Percentiles rank a stretch among this genome's conserved stretches.
These are phyloP conservation scores for Rauvolfia tetraphylla DNA, from an alignment of 257 asterid genomes.

Conservation along the genomic window DNA sequence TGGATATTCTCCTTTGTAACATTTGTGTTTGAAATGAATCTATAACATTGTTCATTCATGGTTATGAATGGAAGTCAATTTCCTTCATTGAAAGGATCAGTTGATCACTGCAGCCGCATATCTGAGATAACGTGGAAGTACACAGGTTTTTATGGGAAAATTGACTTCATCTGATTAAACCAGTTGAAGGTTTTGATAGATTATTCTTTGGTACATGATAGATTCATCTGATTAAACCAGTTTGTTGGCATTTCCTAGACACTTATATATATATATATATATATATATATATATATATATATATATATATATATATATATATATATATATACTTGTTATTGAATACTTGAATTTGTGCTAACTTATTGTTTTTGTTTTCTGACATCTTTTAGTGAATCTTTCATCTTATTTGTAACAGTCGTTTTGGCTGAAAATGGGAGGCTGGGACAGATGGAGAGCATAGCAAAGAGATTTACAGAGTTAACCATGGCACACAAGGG, in stretches of 20 bases:
- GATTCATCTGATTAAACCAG: neutral
- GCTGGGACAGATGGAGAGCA: slow-evolving; percentile 53
- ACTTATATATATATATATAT: no score
- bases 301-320: no score
- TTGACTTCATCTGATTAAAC: no score
- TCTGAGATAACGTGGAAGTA: neutral
- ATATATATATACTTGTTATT: no score
- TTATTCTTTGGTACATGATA: neutral
- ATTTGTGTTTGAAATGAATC: neutral
- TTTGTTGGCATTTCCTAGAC: neutral
- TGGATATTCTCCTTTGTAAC: neutral
- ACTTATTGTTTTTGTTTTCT: neutral
- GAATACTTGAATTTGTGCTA: slow-evolving; percentile 4
- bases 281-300: no score
- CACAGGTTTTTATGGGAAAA: neutral
- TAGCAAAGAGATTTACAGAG: slow-evolving; percentile 53
- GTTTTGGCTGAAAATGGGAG: slow-evolving; percentile 75
- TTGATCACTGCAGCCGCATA: neutral
- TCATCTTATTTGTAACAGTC: slow-evolving; percentile 37
- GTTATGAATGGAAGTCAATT: neutral
- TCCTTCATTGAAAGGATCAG: neutral
- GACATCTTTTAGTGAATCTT: neutral
- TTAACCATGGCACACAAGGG: slow-evolving; percentile 88
- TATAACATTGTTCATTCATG: neutral
- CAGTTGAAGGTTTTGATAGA: neutral